Evolutionary conservation across 495 filamentous ascomycete genomes (phyloP).

Genomic region (Penicillium arizonense): DNA sequence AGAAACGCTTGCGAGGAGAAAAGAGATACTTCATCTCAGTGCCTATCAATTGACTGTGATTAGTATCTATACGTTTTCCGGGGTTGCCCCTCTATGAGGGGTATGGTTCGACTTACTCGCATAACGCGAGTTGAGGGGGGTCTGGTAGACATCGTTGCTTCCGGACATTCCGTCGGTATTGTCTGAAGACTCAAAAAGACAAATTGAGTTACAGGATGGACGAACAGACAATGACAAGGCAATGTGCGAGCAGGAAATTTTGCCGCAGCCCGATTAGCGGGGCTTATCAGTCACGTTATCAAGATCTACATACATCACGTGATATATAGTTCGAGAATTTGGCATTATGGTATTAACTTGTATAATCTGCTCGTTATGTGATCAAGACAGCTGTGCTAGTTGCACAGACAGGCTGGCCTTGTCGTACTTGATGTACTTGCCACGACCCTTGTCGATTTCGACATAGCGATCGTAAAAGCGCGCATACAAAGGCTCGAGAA

Average conservation of each 20-base stretch:
- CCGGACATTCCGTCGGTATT: constrained; percentile 51
- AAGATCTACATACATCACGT: constrained; percentile 18
- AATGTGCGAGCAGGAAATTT: constrained; percentile 36
- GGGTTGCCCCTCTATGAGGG: constrained; percentile 10
- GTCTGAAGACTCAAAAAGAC: constrained; percentile 9
- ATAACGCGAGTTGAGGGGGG: constrained; percentile 72
- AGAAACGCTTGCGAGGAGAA: constrained; percentile 65
- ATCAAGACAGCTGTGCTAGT: constrained; percentile 38
- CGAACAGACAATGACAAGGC: constrained; percentile 7
- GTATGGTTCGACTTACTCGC: constrained; percentile 49
- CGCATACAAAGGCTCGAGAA: constrained; percentile 91
- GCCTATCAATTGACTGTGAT: constrained; percentile 30
- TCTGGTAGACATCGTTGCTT: constrained; percentile 67
- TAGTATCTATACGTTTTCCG: constrained; percentile 14
- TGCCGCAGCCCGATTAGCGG: constrained; percentile 28
- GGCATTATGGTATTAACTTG: constrained; percentile 9
- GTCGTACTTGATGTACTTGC: constrained; percentile 97
- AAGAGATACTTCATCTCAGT: constrained; percentile 60
- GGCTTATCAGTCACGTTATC: constrained; percentile 49
- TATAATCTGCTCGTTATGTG: neutral
- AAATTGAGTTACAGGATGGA: constrained; percentile 26
- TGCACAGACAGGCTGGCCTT: constrained; percentile 59
- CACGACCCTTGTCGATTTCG: constrained; percentile 93
- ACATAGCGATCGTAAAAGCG: constrained; percentile 98
- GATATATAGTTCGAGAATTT: constrained; percentile 6